Conservation (phyloP, 2,329 filamentous ascomycete genomes). For the Hypoxylon sp. region DNA sequence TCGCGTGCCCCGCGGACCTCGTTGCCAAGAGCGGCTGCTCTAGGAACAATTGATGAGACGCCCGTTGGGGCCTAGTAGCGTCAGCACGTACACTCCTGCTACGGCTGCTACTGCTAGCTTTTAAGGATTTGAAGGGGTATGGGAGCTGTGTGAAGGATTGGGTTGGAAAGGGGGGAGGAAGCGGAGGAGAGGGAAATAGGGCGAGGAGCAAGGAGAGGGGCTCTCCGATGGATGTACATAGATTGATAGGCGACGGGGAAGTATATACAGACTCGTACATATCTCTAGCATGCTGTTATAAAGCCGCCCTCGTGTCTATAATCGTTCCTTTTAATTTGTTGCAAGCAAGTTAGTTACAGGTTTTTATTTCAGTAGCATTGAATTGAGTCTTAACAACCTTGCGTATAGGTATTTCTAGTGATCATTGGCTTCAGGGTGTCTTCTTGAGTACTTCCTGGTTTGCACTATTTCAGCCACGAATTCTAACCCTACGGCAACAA, state of each 20-base stretch:
- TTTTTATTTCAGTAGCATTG: no score
- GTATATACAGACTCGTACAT: conserved; percentile 26
- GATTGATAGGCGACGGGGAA: conserved; percentile 1
- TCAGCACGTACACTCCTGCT: background rate
- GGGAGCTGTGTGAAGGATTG: background rate
- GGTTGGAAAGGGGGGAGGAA: background rate
- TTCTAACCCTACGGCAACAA: no score
- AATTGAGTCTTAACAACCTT: no score
- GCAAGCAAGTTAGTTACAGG: no score
- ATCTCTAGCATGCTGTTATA: background rate
- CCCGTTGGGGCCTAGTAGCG: conserved; percentile 44
- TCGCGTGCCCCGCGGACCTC: conserved; percentile 68
- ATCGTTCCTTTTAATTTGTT: background rate
- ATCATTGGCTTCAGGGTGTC: no score
- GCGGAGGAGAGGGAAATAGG: background rate
- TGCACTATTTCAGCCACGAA: no score
- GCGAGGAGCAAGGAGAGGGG: background rate
- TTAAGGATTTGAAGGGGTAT: background rate
- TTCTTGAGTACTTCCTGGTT: no score
- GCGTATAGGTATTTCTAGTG: no score
- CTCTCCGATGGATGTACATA: conserved; percentile 28
- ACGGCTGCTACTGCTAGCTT: background rate
- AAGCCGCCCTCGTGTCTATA: background rate
- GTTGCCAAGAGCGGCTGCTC: conserved; percentile 58
- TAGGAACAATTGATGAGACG: conserved; percentile 54